Conservation (phyloP, 2,329 filamentous ascomycete species). For the Trichophyton simii region DNA sequence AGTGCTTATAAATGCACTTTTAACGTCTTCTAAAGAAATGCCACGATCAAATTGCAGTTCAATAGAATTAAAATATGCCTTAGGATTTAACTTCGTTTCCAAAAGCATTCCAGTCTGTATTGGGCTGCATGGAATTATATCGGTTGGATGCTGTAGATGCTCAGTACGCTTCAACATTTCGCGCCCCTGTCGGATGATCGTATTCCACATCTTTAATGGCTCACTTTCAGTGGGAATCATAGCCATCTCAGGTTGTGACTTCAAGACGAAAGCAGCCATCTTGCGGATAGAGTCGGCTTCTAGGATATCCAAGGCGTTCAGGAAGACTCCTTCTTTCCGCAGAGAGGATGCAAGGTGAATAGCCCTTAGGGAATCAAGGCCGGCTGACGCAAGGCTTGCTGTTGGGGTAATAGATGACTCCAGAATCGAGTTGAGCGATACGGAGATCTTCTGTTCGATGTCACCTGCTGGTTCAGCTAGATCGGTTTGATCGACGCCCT, state of each 20-base stretch:
- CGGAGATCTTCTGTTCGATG: slow-evolving; percentile 25
- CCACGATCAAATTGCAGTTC: slow-evolving; percentile 45
- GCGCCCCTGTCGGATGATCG: slow-evolving; percentile 19
- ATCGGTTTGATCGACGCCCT: slow-evolving; percentile 13
- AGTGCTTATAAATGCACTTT: slow-evolving; percentile 39
- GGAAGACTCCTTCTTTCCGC: slow-evolving; percentile 41
- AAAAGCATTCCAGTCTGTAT: slow-evolving; percentile 70
- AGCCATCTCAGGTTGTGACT: neutral
- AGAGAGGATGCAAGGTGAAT: slow-evolving; percentile 54
- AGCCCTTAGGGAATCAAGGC: slow-evolving; percentile 54
- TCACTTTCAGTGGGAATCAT: slow-evolving; percentile 5
- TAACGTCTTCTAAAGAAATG: slow-evolving; percentile 31
- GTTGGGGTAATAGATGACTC: slow-evolving; percentile 24
- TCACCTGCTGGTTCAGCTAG: slow-evolving; percentile 16
- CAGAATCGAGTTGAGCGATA: slow-evolving; percentile 33
- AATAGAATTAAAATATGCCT: slow-evolving; percentile 67
- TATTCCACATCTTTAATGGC: slow-evolving; percentile 13
- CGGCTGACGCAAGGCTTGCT: slow-evolving; percentile 40
- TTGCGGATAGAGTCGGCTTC: slow-evolving; percentile 38
- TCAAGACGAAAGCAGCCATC: slow-evolving; percentile 23
- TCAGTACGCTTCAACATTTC: slow-evolving; percentile 33
- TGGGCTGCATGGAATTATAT: slow-evolving; percentile 51
- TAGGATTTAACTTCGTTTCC: slow-evolving; percentile 50
- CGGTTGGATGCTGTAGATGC: slow-evolving; percentile 18
- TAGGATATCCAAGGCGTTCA: slow-evolving; percentile 52